Conservation (phyloP, 768 basidiomycete genomes). For the Hypholoma sublateritium region DNA sequence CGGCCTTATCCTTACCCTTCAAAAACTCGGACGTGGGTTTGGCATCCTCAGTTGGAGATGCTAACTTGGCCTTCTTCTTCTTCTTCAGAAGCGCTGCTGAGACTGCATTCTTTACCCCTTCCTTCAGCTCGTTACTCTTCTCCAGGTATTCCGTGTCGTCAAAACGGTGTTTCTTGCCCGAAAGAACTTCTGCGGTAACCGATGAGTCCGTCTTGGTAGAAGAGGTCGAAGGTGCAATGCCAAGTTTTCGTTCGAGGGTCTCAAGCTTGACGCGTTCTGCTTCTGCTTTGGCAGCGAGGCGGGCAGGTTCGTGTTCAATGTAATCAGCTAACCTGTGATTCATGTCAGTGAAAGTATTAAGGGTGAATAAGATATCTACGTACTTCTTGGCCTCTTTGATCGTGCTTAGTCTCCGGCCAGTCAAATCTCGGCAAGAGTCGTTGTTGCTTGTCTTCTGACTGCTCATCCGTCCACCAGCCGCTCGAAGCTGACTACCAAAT, state of each 20-base stretch:
- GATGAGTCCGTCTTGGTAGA: constrained; percentile 30
- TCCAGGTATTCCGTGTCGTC: constrained; percentile 93
- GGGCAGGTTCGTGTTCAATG: constrained; percentile 80
- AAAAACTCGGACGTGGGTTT: not conserved
- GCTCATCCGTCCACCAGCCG: constrained; percentile 97
- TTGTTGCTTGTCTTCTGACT: constrained; percentile 94
- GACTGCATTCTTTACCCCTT: constrained; percentile 90
- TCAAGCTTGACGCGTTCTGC: constrained; percentile 83
- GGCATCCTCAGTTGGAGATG: constrained; percentile 26
- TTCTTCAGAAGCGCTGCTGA: constrained; percentile 45
- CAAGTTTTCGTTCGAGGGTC: constrained; percentile 80
- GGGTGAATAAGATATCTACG: constrained; percentile 20
- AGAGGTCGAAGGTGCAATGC: constrained; percentile 47
- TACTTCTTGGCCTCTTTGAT: constrained; percentile 96
- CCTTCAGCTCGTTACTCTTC: constrained; percentile 87
- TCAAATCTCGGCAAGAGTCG: constrained; percentile 92
- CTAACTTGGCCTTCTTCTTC: constrained; percentile 24
- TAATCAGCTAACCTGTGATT: constrained; percentile 73
- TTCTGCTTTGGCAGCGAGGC: constrained; percentile 75
- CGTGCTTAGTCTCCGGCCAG: constrained; percentile 85
- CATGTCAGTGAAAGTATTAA: not conserved
- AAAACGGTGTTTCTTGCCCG: constrained; percentile 84
- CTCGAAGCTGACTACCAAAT: constrained; percentile 94
- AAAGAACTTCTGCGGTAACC: constrained; percentile 42
- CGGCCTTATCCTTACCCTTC: constrained; percentile 12